A percentile compares a stretch with the other conserved stretches of the same genome.
These are phyloP conservation scores for Aspergillus ustus DNA, from an alignment of 2,329 filamentous ascomycete species.

Conservation along the genomic window DNA sequence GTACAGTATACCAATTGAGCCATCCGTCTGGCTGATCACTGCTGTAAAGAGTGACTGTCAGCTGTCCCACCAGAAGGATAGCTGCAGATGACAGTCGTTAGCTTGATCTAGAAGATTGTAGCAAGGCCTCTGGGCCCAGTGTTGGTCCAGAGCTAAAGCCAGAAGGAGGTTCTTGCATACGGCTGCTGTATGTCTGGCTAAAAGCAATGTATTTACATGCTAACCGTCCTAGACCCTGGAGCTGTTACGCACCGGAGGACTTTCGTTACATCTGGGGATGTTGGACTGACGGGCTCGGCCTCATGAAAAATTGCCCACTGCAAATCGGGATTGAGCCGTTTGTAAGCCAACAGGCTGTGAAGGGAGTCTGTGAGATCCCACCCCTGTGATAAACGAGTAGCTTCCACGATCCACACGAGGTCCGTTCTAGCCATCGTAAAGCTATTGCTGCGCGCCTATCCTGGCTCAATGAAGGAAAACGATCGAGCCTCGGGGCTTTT, in stretches of 20 bases:
- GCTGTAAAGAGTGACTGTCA: neutral
- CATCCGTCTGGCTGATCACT: neutral
- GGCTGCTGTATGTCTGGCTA: neutral
- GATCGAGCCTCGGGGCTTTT: neutral
- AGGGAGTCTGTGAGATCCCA: neutral
- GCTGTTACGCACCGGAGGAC: neutral
- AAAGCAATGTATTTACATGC: neutral
- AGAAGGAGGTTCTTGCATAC: neutral
- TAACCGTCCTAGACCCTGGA: neutral
- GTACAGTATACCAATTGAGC: neutral
- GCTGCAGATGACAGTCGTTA: neutral
- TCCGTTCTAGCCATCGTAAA: neutral
- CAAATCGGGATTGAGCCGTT: neutral
- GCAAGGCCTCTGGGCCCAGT: neutral
- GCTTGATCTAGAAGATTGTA: neutral
- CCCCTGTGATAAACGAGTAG: neutral
- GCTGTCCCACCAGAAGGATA: neutral
- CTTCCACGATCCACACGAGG: neutral
- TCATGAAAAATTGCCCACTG: neutral
- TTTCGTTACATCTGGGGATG: neutral
- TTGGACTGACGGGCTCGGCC: neutral
- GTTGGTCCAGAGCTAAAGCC: neutral
- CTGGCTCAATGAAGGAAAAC: neutral
- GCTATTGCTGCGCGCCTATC: neutral
- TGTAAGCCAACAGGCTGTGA: neutral